Evolutionary conservation across 2,329 filamentous ascomycete species (phyloP), one percentile per base, ranked within the genome.

Genomic region (Hypoxylon sp.): DNA sequence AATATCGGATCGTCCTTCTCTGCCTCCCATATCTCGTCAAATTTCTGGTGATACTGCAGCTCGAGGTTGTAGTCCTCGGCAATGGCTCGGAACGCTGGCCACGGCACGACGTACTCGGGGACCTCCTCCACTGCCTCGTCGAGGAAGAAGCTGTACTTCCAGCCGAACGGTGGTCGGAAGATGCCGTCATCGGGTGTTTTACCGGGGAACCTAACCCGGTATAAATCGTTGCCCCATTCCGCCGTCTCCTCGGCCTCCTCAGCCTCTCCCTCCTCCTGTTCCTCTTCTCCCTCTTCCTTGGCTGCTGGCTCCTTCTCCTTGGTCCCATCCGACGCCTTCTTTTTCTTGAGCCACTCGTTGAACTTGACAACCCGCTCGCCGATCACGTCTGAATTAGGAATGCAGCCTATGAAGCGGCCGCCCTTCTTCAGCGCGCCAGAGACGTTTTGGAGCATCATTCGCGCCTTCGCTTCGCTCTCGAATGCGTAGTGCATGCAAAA

Each of bases 401-500:
- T 98, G 74, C 93, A 94, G 31, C 96, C 96, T 64, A 99, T 91
- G 81, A 99, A 97, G 40, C 94, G 90, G 1, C 96, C 96, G 25
- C 96, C 96, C 79, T 98, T 98, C 80, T 95, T 97, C 76, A 99
- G 81, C 1, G 92, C 89, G 0, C 94, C 92, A 0, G 96, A 91
- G 2, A 99, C 95, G 77, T 99, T 99, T 76, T 90, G 89, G 62
- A 99, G 86, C 96, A 99, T 98, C 70, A 89, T 92, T 49, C 94
- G 89, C 1, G 95, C 94, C 80, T 97, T 97, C 53, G 89, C 88
- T 80, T 99, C 95, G 58, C 86, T 93, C 83, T 98, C 96, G 74
- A 98, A 99, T 5, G 96, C 95, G 79, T 99, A 99, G 82, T 99
- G 96, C 90, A 99, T 96, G 76, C 94, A 97, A 81, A 99, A 99